Evolutionary conservation across 805 yeast genomes (phyloP).

Genomic region (Candida suzukii): DNA sequence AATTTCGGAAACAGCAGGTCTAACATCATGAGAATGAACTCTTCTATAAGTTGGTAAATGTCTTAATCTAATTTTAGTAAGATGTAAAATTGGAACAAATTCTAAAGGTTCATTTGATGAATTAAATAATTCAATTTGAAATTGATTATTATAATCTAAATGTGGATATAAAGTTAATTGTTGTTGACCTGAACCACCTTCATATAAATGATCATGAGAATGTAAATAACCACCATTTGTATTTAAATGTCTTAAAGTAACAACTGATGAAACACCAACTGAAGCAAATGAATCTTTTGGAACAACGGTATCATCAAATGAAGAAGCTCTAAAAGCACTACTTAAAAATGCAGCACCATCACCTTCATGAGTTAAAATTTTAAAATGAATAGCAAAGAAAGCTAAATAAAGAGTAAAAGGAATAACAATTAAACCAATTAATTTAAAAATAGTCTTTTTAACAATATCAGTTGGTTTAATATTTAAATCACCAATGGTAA

Average conservation of each 20-base stretch:
- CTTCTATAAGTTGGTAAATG: constrained; percentile 56
- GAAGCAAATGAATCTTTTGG: constrained; percentile 54
- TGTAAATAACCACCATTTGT: constrained; percentile 79
- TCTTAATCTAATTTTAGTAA: constrained; percentile 61
- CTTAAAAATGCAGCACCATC: constrained; percentile 69
- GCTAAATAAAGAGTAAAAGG: constrained; percentile 49
- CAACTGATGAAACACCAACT: constrained; percentile 66
- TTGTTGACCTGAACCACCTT: constrained; percentile 79
- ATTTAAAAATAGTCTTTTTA: constrained; percentile 45
- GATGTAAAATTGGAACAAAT: constrained; percentile 59
- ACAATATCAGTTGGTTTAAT: constrained; percentile 36
- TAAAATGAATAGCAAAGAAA: constrained; percentile 61
- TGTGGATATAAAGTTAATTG: constrained; percentile 79
- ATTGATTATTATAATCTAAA: constrained; percentile 64
- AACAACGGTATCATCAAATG: constrained; percentile 51
- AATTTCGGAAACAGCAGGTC: constrained; percentile 65
- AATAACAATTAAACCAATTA: constrained; percentile 44
- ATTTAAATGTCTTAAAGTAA: constrained; percentile 60
- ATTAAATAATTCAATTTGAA: constrained; percentile 65
- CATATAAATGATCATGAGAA: constrained; percentile 66
- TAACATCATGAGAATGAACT: constrained; percentile 78
- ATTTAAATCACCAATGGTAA: constrained; percentile 62
- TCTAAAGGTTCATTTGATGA: constrained; percentile 46
- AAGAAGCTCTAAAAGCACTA: constrained; percentile 63
- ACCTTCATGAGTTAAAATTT: constrained; percentile 50